Conservation (phyloP, 176 grass and related monocot species). For the Metroxylon sagu region DNA sequence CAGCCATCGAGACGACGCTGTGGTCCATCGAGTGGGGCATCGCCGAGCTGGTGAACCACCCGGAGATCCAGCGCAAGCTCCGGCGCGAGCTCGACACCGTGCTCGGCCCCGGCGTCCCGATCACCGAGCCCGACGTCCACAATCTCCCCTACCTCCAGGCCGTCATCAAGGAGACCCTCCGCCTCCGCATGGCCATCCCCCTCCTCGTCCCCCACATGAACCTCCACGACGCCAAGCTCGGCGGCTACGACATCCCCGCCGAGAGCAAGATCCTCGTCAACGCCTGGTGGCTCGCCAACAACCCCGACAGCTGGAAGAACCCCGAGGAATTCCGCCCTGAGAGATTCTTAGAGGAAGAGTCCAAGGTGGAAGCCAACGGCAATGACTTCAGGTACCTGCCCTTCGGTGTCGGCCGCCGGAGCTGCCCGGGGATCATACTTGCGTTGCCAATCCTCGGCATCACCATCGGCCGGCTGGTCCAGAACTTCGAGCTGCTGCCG, state of each 20-base stretch:
- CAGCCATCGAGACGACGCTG: slow-evolving; percentile 16
- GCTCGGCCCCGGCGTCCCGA: not conserved
- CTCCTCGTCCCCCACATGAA: slow-evolving; percentile 16
- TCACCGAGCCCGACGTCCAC: not conserved
- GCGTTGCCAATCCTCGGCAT: not conserved
- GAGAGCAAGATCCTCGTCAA: slow-evolving; percentile 11
- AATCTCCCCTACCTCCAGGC: slow-evolving; percentile 6
- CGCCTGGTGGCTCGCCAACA: slow-evolving; percentile 10
- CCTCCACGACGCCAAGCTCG: slow-evolving; percentile 13
- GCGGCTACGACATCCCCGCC: slow-evolving; percentile 12
- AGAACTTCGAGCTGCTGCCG: slow-evolving; percentile 6
- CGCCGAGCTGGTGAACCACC: slow-evolving; percentile 12
- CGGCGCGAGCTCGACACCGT: slow-evolving; percentile 2
- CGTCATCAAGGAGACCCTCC: slow-evolving; percentile 15
- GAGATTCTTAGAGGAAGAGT: slow-evolving; percentile 5
- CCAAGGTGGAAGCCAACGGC: slow-evolving; percentile 10
- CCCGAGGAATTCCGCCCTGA: slow-evolving; percentile 12
- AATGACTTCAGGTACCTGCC: slow-evolving; percentile 9
- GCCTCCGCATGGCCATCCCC: slow-evolving; percentile 7
- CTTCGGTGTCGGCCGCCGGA: slow-evolving; percentile 10
- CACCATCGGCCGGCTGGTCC: not conserved
- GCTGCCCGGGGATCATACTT: slow-evolving; percentile 14
- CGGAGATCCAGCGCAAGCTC: slow-evolving; percentile 1
- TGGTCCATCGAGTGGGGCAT: slow-evolving; percentile 12
- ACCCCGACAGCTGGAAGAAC: not conserved